These are phyloP conservation scores for Ustilago loliicola DNA, from an alignment of 1,284 basidiomycete genomes.

Conservation along the genomic window DNA sequence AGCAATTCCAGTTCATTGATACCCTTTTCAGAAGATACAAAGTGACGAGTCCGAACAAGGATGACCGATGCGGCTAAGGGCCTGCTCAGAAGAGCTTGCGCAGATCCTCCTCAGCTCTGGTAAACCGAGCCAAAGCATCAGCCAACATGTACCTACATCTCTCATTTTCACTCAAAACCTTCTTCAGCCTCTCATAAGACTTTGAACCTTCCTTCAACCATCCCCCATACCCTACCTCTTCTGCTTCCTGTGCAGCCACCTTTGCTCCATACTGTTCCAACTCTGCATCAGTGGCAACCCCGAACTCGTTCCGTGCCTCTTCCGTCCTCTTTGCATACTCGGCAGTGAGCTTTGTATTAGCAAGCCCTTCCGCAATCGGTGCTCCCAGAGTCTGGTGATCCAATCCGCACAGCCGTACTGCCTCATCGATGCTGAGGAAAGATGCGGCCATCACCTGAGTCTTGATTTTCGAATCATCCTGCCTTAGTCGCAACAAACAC, in stretches of 20 bases:
- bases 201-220: slow-evolving; percentile 20
- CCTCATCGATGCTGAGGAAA: slow-evolving; percentile 22
- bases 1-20: slow-evolving; percentile 17
- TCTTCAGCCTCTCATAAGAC: slow-evolving; percentile 13
- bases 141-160: slow-evolving; percentile 28
- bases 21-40: slow-evolving; percentile 12
- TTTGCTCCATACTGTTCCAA: slow-evolving; percentile 16
- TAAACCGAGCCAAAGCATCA: slow-evolving; percentile 31
- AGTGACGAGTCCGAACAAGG: background rate
- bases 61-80: too few relatives aligned
- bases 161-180: slow-evolving; percentile 16
- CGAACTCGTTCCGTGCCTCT: slow-evolving; percentile 9
- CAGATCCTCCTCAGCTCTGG: slow-evolving; percentile 11
- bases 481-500: slow-evolving; percentile 15
- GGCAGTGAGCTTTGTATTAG: slow-evolving; percentile 13
- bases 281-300: slow-evolving; percentile 13
- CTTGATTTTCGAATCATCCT: slow-evolving; percentile 14
- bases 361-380: slow-evolving; percentile 19
- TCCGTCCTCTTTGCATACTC: slow-evolving; percentile 3
- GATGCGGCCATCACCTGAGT: slow-evolving; percentile 32
- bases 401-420: slow-evolving; percentile 22
- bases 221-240: slow-evolving; percentile 21
- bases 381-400: slow-evolving; percentile 34
- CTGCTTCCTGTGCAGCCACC: slow-evolving; percentile 14
- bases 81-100: slow-evolving; percentile 21